A percentile compares a stretch with the other conserved stretches of the same genome.
phyloP scores from a whole-genome alignment of 495 filamentous ascomycete species.

The Xylaria telfairii region DNA sequence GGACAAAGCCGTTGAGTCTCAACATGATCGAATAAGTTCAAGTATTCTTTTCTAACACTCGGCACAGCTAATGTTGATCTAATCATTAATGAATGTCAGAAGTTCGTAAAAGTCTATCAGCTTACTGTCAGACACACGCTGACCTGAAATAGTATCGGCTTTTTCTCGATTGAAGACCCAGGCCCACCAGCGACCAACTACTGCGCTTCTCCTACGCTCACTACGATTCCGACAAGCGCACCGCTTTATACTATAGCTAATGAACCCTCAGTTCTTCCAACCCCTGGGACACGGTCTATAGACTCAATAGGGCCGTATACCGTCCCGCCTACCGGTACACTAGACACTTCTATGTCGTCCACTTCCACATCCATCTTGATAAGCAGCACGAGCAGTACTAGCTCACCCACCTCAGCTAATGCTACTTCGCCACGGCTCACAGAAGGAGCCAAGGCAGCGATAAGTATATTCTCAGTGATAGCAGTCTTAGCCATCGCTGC shows the following conservation, averaged over 20 bases:
- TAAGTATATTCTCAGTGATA: constrained; percentile 48
- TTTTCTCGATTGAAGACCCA: constrained; percentile 45
- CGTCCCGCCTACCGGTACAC: constrained; percentile 2
- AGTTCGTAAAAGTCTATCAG: constrained; percentile 40
- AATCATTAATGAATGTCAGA: constrained; percentile 56
- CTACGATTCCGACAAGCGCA: background rate
- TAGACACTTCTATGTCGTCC: background rate
- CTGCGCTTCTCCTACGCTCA: constrained; percentile 11
- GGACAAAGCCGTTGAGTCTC: constrained; percentile 54
- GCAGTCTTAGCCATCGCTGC: constrained; percentile 42
- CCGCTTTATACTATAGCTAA: background rate
- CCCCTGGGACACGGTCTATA: background rate
- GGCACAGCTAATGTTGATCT: constrained; percentile 48
- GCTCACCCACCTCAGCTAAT: constrained; percentile 23
- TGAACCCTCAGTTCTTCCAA: constrained; percentile 3
- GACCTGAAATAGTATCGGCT: constrained; percentile 41
- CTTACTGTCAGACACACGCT: background rate
- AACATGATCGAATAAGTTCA: constrained; percentile 1
- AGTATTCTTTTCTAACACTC: constrained; percentile 33
- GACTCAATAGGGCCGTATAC: constrained; percentile 1
- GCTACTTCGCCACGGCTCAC: constrained; percentile 36
- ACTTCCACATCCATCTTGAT: constrained; percentile 3
- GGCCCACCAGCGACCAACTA: constrained; percentile 41
- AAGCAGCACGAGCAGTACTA: constrained; percentile 25
- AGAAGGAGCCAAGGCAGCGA: constrained; percentile 46